phyloP scores from a whole-genome alignment of 106 monocot species.

The Phalaenopsis equestris region DNA sequence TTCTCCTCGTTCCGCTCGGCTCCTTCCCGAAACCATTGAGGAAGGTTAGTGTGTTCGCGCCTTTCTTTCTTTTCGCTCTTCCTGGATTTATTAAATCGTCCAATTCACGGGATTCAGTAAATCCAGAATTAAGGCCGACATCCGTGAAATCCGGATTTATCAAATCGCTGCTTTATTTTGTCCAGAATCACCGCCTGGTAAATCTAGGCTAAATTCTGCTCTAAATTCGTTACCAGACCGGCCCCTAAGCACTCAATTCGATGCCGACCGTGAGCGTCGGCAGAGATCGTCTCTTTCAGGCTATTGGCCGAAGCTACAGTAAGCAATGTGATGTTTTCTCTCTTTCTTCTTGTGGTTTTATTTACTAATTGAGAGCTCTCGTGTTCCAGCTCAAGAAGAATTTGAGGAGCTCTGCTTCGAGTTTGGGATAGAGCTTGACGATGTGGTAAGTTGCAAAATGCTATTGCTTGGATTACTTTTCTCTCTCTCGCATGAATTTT shows the following conservation, averaged over 20 bases:
- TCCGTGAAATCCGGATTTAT: too few relatives aligned
- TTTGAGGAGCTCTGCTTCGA: slow-evolving; percentile 92
- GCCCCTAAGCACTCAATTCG: background rate
- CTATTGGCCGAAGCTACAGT: slow-evolving; percentile 51
- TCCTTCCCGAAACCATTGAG: too few relatives aligned
- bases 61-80: too few relatives aligned
- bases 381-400: slow-evolving; percentile 68
- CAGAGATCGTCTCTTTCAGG: slow-evolving; percentile 51
- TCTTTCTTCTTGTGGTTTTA: background rate
- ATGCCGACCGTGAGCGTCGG: slow-evolving; percentile 77
- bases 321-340: background rate
- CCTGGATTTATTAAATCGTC: too few relatives aligned
- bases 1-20: too few relatives aligned
- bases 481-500: background rate
- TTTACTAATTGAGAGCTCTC: background rate
- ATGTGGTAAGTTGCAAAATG: slow-evolving; percentile 41
- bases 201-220: too few relatives aligned
- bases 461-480: background rate
- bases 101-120: too few relatives aligned
- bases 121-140: too few relatives aligned
- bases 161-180: too few relatives aligned
- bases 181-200: too few relatives aligned
- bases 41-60: too few relatives aligned
- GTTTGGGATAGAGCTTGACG: slow-evolving; percentile 94
- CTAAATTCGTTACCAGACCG: too few relatives aligned